Conservation (phyloP, 2,329 filamentous ascomycete genomes). For the Colletotrichum aenigma region DNA sequence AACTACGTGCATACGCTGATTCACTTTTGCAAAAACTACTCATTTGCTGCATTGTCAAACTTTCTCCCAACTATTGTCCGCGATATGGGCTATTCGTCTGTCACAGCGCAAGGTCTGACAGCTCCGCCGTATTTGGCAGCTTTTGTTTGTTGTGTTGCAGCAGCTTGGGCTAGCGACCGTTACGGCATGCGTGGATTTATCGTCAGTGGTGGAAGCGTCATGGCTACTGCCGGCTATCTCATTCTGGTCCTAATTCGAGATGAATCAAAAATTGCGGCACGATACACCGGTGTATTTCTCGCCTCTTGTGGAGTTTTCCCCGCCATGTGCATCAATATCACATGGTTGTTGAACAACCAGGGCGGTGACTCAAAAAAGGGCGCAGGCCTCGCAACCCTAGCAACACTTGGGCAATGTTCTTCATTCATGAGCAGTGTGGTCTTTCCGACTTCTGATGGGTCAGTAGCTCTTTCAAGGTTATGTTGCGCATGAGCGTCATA, state of each 20-base stretch:
- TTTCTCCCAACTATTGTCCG: constrained; percentile 45
- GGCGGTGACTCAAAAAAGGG: constrained; percentile 32
- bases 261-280: neutral
- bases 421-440: constrained; percentile 30
- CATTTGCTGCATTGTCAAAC: constrained; percentile 42
- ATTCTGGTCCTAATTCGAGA: constrained; percentile 25
- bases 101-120: constrained; percentile 43
- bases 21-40: constrained; percentile 41
- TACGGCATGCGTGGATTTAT: constrained; percentile 36
- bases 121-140: constrained; percentile 44
- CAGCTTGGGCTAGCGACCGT: constrained; percentile 38
- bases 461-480: neutral
- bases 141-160: constrained; percentile 35
- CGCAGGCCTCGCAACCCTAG: constrained; percentile 27
- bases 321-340: constrained; percentile 30
- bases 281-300: constrained; percentile 42
- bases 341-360: constrained; percentile 35
- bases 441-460: constrained; percentile 27
- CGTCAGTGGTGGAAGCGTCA: constrained; percentile 28
- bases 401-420: constrained; percentile 31
- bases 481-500: neutral
- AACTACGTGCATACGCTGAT: constrained; percentile 39
- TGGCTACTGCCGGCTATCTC: constrained; percentile 36
- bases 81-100: constrained; percentile 40
- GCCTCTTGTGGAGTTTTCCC: constrained; percentile 37